Conservation (phyloP, 2,329 filamentous ascomycete genomes). For the Pyricularia sp. region DNA sequence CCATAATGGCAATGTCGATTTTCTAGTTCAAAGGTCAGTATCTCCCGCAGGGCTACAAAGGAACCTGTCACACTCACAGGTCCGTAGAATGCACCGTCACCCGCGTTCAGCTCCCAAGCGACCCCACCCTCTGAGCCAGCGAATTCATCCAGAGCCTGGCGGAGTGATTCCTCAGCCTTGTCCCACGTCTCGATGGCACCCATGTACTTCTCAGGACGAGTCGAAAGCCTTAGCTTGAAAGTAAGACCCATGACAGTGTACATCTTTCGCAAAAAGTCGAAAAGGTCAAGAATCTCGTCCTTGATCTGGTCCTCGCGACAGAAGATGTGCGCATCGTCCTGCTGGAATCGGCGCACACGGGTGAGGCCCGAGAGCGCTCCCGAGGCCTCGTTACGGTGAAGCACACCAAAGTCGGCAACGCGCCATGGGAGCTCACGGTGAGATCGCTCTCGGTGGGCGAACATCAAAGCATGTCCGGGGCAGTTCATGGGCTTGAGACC, state of each 20-base stretch:
- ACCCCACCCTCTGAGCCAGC: conserved; percentile 42
- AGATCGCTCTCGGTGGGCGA: conserved; percentile 61
- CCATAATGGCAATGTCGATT: conserved; percentile 92
- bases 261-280: conserved; percentile 76
- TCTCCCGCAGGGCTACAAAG: not conserved
- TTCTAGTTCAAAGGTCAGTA: conserved; percentile 24
- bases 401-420: conserved; percentile 72
- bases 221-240: conserved; percentile 93
- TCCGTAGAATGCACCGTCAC: conserved; percentile 95
- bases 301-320: conserved; percentile 70
- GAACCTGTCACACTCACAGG: conserved; percentile 91
- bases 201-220: conserved; percentile 78
- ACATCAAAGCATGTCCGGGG: conserved; percentile 79
- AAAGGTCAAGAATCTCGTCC: conserved; percentile 70
- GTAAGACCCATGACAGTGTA: conserved; percentile 74
- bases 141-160: conserved; percentile 72
- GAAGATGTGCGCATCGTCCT: conserved; percentile 80
- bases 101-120: conserved; percentile 84
- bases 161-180: conserved; percentile 73
- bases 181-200: conserved; percentile 85
- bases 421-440: conserved; percentile 76
- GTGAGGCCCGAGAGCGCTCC: conserved; percentile 76
- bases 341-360: conserved; percentile 77
- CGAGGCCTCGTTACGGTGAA: conserved; percentile 81
- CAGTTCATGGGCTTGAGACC: conserved; percentile 73